Conservation (phyloP, 2,329 filamentous ascomycete species). For the Pestalotiopsis fici region DNA sequence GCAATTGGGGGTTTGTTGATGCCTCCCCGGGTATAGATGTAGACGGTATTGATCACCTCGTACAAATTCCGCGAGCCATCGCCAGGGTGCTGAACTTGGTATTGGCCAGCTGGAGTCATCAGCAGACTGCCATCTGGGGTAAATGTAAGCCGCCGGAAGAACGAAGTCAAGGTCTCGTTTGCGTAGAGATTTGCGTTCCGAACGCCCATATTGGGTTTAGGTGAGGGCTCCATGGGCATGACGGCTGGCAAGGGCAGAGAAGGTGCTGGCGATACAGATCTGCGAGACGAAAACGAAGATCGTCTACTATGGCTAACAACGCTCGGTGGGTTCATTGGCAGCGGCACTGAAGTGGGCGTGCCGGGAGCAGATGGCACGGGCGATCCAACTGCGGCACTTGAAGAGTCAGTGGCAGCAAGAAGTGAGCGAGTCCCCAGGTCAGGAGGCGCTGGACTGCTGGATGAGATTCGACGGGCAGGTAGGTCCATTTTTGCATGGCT, state of each 20-base stretch:
- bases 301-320: slow-evolving; percentile 87
- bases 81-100: slow-evolving; percentile 73
- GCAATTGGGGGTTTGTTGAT: slow-evolving; percentile 96
- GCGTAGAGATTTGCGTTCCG: slow-evolving; percentile 91
- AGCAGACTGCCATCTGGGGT: slow-evolving; percentile 93
- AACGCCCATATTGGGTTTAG: slow-evolving; percentile 71
- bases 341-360: slow-evolving; percentile 83
- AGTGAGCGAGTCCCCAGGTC: slow-evolving; percentile 72
- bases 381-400: slow-evolving; percentile 67
- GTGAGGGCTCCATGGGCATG: slow-evolving; percentile 89
- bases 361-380: slow-evolving; percentile 89
- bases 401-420: slow-evolving; percentile 49
- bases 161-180: slow-evolving; percentile 95
- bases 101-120: slow-evolving; percentile 93
- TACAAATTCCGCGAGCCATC: slow-evolving; percentile 71
- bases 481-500: slow-evolving; percentile 83
- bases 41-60: slow-evolving; percentile 94
- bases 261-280: slow-evolving; percentile 90
- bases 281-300: slow-evolving; percentile 88
- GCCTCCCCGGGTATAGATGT: slow-evolving; percentile 94
- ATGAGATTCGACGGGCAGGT: slow-evolving; percentile 86
- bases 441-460: slow-evolving; percentile 87
- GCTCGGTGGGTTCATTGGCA: slow-evolving; percentile 94
- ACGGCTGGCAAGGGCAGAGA: slow-evolving; percentile 93
- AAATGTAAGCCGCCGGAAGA: slow-evolving; percentile 92